Evolutionary conservation across 768 basidiomycete species (phyloP).

Genomic region (Macrolepiota dolichaula): DNA sequence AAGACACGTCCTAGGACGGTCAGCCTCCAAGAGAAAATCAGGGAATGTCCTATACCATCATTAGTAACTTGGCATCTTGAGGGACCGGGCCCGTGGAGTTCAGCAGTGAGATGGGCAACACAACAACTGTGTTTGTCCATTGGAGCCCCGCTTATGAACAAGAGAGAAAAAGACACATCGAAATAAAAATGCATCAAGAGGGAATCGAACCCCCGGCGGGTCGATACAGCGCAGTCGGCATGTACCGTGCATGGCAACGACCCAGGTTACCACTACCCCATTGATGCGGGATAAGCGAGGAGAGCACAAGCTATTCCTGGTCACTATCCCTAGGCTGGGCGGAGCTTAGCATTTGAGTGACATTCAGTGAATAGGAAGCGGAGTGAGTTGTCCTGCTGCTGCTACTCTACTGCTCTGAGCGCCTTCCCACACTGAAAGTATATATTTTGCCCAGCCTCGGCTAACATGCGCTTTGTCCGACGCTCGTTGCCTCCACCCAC

Average conservation of each 20-base stretch:
- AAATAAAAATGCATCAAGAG: slow-evolving; percentile 49
- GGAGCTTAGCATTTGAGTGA: too few relatives aligned
- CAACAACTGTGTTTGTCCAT: not conserved
- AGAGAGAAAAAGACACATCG: too few relatives aligned
- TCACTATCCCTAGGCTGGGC: not conserved
- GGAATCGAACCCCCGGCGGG: slow-evolving; percentile 89
- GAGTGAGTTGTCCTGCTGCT: not conserved
- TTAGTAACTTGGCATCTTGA: too few relatives aligned
- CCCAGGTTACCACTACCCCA: slow-evolving; percentile 10
- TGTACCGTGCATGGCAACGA: slow-evolving; percentile 4
- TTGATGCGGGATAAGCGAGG: not conserved
- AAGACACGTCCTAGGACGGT: too few relatives aligned
- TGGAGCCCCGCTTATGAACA: too few relatives aligned
- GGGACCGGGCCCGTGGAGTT: too few relatives aligned
- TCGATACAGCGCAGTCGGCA: slow-evolving; percentile 35
- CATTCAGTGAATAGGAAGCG: not conserved
- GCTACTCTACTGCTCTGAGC: not conserved
- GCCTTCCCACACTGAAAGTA: not conserved
- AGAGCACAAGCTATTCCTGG: not conserved
- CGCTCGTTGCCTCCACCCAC: not conserved
- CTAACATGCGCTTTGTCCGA: not conserved
- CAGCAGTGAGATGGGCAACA: not conserved
- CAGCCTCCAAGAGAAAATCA: too few relatives aligned
- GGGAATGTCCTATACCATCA: too few relatives aligned
- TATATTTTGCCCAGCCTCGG: not conserved